These are phyloP conservation scores for Amborella trichopoda DNA, from an alignment of 164 flowering plant species.

Conservation along the genomic window DNA sequence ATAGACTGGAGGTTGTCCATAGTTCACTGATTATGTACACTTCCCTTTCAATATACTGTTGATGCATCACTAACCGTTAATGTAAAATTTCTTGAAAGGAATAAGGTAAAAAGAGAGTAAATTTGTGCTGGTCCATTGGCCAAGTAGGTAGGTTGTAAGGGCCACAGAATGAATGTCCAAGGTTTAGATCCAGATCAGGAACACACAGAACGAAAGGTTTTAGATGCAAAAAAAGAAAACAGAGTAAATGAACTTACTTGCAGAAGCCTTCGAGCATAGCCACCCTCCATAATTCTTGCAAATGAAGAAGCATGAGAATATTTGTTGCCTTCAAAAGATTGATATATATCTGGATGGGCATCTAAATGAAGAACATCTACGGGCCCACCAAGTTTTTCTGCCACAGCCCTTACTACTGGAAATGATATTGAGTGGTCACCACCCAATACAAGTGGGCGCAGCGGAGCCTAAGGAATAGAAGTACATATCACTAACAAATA, in stretches of 20 bases:
- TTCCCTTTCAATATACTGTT: no score
- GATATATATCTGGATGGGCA: conserved; percentile 99
- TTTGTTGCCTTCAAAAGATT: conserved; percentile 87
- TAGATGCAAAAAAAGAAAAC: background rate
- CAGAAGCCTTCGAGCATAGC: conserved; percentile 86
- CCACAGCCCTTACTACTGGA: conserved; percentile 91
- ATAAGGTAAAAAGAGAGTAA: no score
- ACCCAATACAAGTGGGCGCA: conserved; percentile 87
- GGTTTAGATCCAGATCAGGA: no score
- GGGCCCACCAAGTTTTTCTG: conserved; percentile 96
- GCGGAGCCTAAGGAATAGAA: conserved; percentile 73
- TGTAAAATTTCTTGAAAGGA: no score
- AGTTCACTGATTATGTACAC: no score
- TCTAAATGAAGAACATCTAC: conserved; percentile 95
- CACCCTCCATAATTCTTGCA: conserved; percentile 99
- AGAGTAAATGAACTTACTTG: conserved; percentile 34
- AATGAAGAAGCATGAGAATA: conserved; percentile 98
- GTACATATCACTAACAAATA: no score
- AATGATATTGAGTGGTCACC: conserved; percentile 97
- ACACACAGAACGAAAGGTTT: no score
- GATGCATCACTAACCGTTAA: no score
- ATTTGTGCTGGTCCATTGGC: no score
- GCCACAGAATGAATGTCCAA: no score
- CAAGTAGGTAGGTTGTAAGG: no score
- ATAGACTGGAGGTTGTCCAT: no score